Evolutionary conservation across 2,329 filamentous ascomycete species (phyloP), one percentile per base, ranked within the genome.

Genomic region (Pestalotiopsis sp.): DNA sequence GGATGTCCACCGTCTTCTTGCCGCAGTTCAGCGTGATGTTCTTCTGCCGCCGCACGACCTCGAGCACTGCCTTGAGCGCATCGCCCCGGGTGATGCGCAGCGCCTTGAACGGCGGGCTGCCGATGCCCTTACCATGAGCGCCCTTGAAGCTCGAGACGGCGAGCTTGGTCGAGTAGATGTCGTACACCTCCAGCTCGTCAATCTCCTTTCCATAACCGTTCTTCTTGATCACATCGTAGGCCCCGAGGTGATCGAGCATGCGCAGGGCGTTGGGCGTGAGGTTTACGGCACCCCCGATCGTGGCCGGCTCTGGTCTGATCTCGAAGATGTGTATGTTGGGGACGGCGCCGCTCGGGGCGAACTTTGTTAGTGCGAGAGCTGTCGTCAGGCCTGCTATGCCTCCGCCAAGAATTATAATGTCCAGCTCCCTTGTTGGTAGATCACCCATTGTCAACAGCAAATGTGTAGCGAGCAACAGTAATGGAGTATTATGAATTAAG

Each of bases 351-450:
- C 39, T 9, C n/a, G 66, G 66, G 2, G 66, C 66, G n/a, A 68
- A 68, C 40, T 68, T 68, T 9, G 66, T 68, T 39, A 68, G 35
- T 11, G 66, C 66, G 20, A 68, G 30, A 35, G 66, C 66, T 14
- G 66, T 68, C 9, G 66, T 65, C n/a, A 68, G 17, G 20, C 66
- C 66, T 10, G 66, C 66, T 40, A 68, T 68, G 56, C 66, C 66
- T 39, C 66, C 66, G 22, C 66, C 66, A n/a, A 68, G 40, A 39
- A 68, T 65, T 20, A 68, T 65, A 7, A 68, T 65, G 11, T 65
- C 30, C 9, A 68, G 63, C 40, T 52, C 52, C 39, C 48, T 65
- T 6, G 59, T 22, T 14, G 58, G 14, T 20, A 61, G 58, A 11
- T 61, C 58, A 11, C 58, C 58, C 58, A 61, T 61, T 2, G 11